phyloP scores from a whole-genome alignment of 169 alveolate species.

The Plasmodium inui region DNA sequence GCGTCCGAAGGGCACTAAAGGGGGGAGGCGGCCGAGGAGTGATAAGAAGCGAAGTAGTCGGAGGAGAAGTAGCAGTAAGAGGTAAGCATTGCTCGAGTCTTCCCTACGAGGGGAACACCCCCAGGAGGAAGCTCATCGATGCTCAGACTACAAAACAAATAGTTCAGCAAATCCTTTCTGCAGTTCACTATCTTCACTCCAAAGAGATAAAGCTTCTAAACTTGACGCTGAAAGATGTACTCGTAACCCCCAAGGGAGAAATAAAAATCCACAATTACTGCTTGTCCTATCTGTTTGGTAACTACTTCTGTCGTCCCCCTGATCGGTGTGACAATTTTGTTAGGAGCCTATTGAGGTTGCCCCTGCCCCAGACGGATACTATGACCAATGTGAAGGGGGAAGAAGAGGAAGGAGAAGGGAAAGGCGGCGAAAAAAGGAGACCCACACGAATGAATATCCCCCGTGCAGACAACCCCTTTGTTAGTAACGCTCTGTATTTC shows the following conservation, averaged over 20 bases:
- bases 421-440: background rate
- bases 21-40: background rate
- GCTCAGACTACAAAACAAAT: conserved; percentile 2
- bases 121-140: conserved; percentile 16
- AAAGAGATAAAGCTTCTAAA: conserved; percentile 2
- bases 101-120: background rate
- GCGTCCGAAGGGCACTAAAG: background rate
- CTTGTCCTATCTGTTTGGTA: conserved; percentile 14
- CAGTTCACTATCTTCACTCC: conserved; percentile 37
- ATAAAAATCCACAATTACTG: conserved; percentile 56
- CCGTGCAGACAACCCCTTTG: background rate
- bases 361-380: background rate
- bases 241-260: conserved; percentile 33
- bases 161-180: conserved; percentile 11
- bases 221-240: conserved; percentile 6
- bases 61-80: no score
- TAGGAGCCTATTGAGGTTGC: background rate
- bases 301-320: background rate
- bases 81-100: background rate
- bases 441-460: background rate
- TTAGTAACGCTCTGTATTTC: background rate
- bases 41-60: background rate
- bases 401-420: background rate
- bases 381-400: background rate
- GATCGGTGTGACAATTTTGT: background rate